Evolutionary conservation across 257 asterid genomes (phyloP), one percentile per base, ranked within the genome.

Genomic region (Osmanthus fragrans): DNA sequence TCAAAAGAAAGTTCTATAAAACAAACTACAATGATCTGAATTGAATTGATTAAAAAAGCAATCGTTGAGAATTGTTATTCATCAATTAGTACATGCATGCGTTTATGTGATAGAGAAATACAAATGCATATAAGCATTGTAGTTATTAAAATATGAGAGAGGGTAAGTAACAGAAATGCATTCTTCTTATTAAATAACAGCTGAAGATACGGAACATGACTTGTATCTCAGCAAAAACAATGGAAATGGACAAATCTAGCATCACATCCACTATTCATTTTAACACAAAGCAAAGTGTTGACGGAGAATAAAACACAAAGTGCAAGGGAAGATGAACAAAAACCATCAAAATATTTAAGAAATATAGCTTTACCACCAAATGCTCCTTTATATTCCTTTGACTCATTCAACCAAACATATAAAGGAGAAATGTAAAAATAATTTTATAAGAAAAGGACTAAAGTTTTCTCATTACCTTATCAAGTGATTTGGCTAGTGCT

Each of bases 401-500:
- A 63, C 27, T 56, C 27, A 0, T n/a, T 21, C 34, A 25, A 3
- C 68, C 19, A 23, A 63, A 63, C 18, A 63, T 23, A 63, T 23
- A 23, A 7, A 11, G 7, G 18, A 63, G 16, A 63, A 63, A 63
- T 25, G 15, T 25, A 63, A 63, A 18, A 25, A 63, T 63, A 21
- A 25, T 21, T 27, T 3, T 23, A 15, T 63, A 3, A 63, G 23
- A 16, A 51, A 18, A 4, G 21, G 21, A 23, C 7, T 63, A 63
- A 1, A 11, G 33, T 9, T 25, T 51, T 67, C 27, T 60, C 75
- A 76, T 77, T 89, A 96, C 99, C 98, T 90, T 86, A 75, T 90
- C 93, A 76, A 74, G 88, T 74, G 97, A 90, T 80, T 89, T 88
- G 45, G 86, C 86, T 73, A 93, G 91, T 39, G 78, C 85, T 81